Evolutionary conservation across 495 filamentous ascomycete genomes (phyloP), one percentile per base, ranked within the genome.

Genomic region (Staphylotrichum tortipilum): DNA sequence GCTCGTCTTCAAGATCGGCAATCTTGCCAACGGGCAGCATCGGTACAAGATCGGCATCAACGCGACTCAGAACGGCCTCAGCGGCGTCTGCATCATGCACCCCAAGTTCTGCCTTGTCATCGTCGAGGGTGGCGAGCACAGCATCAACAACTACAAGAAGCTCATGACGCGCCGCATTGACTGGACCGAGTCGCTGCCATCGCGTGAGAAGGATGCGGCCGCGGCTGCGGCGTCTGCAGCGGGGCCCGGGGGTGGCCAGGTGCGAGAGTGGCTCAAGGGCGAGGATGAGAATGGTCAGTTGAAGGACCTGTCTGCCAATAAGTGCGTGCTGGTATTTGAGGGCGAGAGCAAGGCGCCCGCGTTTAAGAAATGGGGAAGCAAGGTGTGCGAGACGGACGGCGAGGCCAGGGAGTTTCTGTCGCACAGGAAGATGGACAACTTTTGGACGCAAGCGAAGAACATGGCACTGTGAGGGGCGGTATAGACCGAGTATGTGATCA

Each of bases 41-140:
- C 82, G 91, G 4, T 97, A 89, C 72, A 92, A 94, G 70, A 83
- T 99, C 59, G 80, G 79, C 63, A 85, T 85, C 58, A 97, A 95
- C 54, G 90, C 90, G 1, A 88, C 95, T 51, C 87, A 97, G 57
- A 77, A 87, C 49, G 81, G 77, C 10, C 75, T 96, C 39, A 92
- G 85, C 12, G 92, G 92, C 5, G 76, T 94, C 14, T 92, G 88
- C 59, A 80, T 99, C 56, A 83, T 94, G 69, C 78, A 94, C 63
- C 92, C 92, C 3, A 82, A 80, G 56, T 83, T 94, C 69, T 89
- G 81, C 62, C 71, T 97, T 3, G 79, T 99, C 24, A 82, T 99
- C 57, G 88, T 94, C 1, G 92, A 99, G 63, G 90, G 91, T 21
- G 92, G 92, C 45, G 74, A 79, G 47, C 82, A 89, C 61, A 82